Conservation (phyloP, 805 yeast genomes). For the Starmerella vaccinii region DNA sequence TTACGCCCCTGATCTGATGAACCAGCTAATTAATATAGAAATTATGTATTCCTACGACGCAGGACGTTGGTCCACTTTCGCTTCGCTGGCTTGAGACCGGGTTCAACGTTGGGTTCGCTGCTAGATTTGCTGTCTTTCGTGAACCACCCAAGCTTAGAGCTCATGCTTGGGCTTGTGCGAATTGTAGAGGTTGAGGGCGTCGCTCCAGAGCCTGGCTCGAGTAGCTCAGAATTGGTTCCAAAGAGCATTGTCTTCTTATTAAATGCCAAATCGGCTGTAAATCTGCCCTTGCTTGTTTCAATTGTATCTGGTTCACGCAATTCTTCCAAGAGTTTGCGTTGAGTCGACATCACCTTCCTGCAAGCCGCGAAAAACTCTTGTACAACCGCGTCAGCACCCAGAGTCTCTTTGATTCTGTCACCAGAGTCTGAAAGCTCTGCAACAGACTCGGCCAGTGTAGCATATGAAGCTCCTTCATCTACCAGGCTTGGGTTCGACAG, state of each 20-base stretch:
- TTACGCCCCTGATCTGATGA: no score
- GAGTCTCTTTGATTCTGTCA: background rate
- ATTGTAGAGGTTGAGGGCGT: background rate
- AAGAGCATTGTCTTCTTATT: slow-evolving; percentile 20
- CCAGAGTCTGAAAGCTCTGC: background rate
- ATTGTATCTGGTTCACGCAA: slow-evolving; percentile 27
- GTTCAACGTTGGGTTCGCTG: background rate
- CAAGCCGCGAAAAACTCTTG: slow-evolving; percentile 15
- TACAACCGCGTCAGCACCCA: slow-evolving; percentile 14
- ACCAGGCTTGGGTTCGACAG: slow-evolving; percentile 32
- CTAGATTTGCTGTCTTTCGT: background rate
- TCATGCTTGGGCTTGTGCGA: background rate
- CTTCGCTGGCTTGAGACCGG: background rate
- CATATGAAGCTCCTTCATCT: slow-evolving; percentile 29
- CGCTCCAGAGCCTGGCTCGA: slow-evolving; percentile 6
- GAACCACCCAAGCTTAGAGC: slow-evolving; percentile 5
- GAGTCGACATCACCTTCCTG: slow-evolving; percentile 11
- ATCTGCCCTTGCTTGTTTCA: slow-evolving; percentile 13
- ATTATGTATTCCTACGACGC: background rate
- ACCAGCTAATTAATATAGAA: background rate
- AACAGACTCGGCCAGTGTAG: slow-evolving; percentile 24
- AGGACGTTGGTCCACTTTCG: slow-evolving; percentile 12
- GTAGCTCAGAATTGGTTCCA: slow-evolving; percentile 12
- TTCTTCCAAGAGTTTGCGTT: background rate
- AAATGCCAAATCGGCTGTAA: slow-evolving; percentile 10